These are phyloP conservation scores for Quercus ilex DNA, from an alignment of 306 rosid genomes.

Conservation along the genomic window DNA sequence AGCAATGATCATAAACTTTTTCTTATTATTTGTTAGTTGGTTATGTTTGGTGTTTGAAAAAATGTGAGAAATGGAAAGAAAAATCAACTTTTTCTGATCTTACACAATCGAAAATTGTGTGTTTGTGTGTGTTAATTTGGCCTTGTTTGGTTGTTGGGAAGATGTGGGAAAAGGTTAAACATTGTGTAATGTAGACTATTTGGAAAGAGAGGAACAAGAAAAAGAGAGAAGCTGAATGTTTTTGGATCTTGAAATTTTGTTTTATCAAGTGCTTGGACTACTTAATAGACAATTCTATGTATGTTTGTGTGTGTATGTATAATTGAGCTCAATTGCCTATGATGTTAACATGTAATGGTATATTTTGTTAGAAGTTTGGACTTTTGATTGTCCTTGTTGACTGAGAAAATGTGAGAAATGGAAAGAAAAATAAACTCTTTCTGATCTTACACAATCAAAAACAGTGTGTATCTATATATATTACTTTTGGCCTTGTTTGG, in stretches of 20 bases:
- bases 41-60: neutral
- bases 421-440: neutral
- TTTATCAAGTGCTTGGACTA: too few species aligned
- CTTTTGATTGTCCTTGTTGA: neutral
- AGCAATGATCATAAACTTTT: neutral
- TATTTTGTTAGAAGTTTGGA: neutral
- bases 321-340: too few species aligned
- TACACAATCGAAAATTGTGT: neutral
- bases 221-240: too few species aligned
- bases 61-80: neutral
- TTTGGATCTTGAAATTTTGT: too few species aligned
- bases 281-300: too few species aligned
- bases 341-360: too few species aligned
- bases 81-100: neutral
- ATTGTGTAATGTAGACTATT: too few species aligned
- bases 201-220: too few species aligned
- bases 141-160: constrained; percentile 7
- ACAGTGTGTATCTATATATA: neutral
- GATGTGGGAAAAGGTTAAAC: neutral
- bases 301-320: too few species aligned
- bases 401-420: neutral
- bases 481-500: neutral
- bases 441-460: neutral
- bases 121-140: neutral
- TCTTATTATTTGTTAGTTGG: too few species aligned